Percentiles rank a stretch among this genome's conserved stretches.
These are phyloP conservation scores for Bipolaris cookei DNA, from an alignment of 2,329 filamentous ascomycete genomes.

Conservation along the genomic window DNA sequence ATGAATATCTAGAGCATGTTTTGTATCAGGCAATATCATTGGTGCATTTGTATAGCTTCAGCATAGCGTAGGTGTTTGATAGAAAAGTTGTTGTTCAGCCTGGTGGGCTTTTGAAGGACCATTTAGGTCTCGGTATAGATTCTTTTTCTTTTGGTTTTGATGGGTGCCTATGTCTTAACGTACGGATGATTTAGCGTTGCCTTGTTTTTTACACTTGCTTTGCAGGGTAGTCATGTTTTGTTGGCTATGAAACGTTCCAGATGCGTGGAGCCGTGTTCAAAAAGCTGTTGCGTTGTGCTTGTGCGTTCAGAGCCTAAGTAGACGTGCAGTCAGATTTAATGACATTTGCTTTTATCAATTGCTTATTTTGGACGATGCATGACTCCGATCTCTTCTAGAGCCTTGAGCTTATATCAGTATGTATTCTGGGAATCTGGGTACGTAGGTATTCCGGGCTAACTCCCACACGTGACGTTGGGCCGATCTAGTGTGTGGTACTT, in stretches of 20 bases:
- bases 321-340: too few species aligned
- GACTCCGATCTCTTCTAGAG: not conserved
- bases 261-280: too few species aligned
- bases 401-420: not conserved
- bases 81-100: not conserved
- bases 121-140: not conserved
- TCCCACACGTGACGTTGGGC: not conserved
- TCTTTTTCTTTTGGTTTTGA: not conserved
- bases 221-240: too few species aligned
- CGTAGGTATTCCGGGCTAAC: too few species aligned
- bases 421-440: not conserved
- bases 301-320: not conserved
- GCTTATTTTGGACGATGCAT: not conserved
- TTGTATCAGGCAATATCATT: not conserved
- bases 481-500: not conserved
- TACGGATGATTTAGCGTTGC: too few species aligned
- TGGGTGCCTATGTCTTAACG: too few species aligned
- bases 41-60: not conserved
- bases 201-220: too few species aligned
- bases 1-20: not conserved
- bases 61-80: constrained; percentile 3
- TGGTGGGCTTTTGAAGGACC: not conserved
- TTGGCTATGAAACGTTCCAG: too few species aligned
- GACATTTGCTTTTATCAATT: not conserved
- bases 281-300: not conserved